Percentiles rank a stretch among this genome's conserved stretches.
phyloP scores from a whole-genome alignment of 495 filamentous ascomycete genomes.

The Geoglossum glabrum region DNA sequence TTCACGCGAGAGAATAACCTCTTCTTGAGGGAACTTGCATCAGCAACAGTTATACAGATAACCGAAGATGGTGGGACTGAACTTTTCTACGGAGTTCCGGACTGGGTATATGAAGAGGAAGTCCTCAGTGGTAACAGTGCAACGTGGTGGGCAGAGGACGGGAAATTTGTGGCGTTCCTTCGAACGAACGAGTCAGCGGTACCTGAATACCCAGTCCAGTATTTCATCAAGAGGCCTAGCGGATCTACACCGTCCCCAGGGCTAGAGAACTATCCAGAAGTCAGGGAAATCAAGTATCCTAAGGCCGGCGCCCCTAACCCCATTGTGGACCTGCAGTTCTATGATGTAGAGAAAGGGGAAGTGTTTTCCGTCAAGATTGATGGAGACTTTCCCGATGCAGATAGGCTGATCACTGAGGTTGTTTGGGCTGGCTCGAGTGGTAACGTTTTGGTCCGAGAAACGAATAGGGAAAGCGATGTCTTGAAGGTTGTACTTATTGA shows the following conservation, averaged over 20 bases:
- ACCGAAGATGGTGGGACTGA: slow-evolving; percentile 72
- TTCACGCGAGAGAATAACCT: slow-evolving; percentile 83
- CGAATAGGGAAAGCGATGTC: slow-evolving; percentile 84
- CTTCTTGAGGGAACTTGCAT: slow-evolving; percentile 51
- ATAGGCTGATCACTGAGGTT: slow-evolving; percentile 82
- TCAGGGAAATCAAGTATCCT: slow-evolving; percentile 85
- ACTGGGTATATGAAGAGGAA: slow-evolving; percentile 99
- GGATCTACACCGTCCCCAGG: slow-evolving; percentile 49
- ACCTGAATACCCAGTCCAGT: slow-evolving; percentile 85
- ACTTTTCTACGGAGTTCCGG: slow-evolving; percentile 90
- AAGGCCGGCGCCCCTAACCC: slow-evolving; percentile 92
- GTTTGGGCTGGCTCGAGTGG: slow-evolving; percentile 60
- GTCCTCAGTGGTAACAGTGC: slow-evolving; percentile 64
- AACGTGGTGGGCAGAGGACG: slow-evolving; percentile 87
- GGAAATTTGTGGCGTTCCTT: slow-evolving; percentile 72
- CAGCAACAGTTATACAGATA: slow-evolving; percentile 41
- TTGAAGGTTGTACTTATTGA: slow-evolving; percentile 75
- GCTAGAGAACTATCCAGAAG: slow-evolving; percentile 78
- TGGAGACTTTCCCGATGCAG: slow-evolving; percentile 56
- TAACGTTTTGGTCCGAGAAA: slow-evolving; percentile 70
- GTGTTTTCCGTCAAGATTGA: slow-evolving; percentile 60
- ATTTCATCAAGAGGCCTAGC: slow-evolving; percentile 75
- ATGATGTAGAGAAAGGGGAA: slow-evolving; percentile 62
- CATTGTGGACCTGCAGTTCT: slow-evolving; percentile 69
- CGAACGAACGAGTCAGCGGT: slow-evolving; percentile 84